Conservation (phyloP, 805 yeast species). For the Metschnikowia noctiluminum region DNA sequence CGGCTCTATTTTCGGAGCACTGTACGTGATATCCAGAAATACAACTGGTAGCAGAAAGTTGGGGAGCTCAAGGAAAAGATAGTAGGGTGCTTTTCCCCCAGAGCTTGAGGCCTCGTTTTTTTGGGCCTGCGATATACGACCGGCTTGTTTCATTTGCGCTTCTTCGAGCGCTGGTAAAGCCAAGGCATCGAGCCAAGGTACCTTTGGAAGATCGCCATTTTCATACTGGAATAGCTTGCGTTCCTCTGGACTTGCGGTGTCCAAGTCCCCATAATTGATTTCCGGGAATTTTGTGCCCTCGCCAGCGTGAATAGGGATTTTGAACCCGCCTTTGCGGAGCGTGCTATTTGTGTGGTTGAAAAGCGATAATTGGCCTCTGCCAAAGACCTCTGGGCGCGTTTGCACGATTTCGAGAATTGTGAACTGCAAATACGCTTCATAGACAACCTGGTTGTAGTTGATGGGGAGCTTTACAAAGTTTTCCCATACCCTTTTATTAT, state of each 20-base stretch:
- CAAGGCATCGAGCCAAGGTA: constrained; percentile 74
- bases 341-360: constrained; percentile 55
- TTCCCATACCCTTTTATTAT: constrained; percentile 55
- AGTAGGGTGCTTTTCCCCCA: constrained; percentile 14
- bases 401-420: constrained; percentile 67
- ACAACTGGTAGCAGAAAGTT: constrained; percentile 72
- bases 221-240: constrained; percentile 58
- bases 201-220: constrained; percentile 56
- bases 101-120: no score
- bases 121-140: no score
- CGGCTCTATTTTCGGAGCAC: constrained; percentile 5
- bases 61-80: constrained; percentile 44
- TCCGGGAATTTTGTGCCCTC: not conserved
- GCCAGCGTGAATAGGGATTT: constrained; percentile 21
- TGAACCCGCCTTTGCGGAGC: constrained; percentile 69
- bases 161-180: constrained; percentile 54
- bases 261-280: constrained; percentile 21
- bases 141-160: not conserved
- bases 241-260: constrained; percentile 40
- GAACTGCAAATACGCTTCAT: constrained; percentile 57
- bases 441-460: constrained; percentile 64
- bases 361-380: constrained; percentile 54
- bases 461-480: constrained; percentile 74
- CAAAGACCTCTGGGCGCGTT: constrained; percentile 51
- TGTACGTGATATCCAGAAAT: constrained; percentile 54